These are phyloP conservation scores for Lentinula detonsa DNA, from an alignment of 768 basidiomycete species.

Conservation along the genomic window DNA sequence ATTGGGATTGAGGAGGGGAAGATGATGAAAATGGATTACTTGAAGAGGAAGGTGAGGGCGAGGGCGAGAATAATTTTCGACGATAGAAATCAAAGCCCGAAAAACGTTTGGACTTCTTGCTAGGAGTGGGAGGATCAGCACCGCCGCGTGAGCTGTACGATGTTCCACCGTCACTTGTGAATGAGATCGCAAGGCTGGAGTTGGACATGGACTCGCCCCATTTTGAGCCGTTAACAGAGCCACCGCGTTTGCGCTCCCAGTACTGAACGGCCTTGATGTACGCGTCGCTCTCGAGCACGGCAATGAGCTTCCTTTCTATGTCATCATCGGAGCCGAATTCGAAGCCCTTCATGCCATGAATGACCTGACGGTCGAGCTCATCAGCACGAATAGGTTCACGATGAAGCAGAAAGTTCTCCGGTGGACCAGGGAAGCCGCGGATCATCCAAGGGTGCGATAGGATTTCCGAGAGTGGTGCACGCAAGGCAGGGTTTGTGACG, in stretches of 20 bases:
- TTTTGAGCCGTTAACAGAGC: constrained; percentile 32
- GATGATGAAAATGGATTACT: constrained; percentile 34
- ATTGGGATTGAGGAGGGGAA: constrained; percentile 57
- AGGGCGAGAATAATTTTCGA: constrained; percentile 73
- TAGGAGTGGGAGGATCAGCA: constrained; percentile 27
- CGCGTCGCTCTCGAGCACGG: constrained; percentile 70
- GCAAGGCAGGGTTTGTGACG: constrained; percentile 83
- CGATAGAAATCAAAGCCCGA: constrained; percentile 94
- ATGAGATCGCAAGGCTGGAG: constrained; percentile 65
- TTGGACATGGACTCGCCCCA: constrained; percentile 61
- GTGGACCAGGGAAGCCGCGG: constrained; percentile 76
- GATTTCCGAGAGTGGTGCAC: constrained; percentile 82
- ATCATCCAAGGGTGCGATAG: constrained; percentile 88
- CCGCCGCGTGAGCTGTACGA: constrained; percentile 28
- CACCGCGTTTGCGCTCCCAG: constrained; percentile 56
- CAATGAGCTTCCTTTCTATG: constrained; percentile 66
- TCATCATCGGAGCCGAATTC: constrained; percentile 91
- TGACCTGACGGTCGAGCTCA: constrained; percentile 82
- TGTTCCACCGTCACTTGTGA: constrained; percentile 32
- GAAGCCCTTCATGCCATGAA: constrained; percentile 92
- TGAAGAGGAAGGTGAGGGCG: constrained; percentile 37
- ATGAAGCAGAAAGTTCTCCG: constrained; percentile 79
- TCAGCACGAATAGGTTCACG: constrained; percentile 86
- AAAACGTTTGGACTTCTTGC: constrained; percentile 76
- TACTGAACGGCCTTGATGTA: constrained; percentile 69